Evolutionary conservation across 108 stramenopile species (phyloP), one percentile per base, ranked within the genome.

Genomic region (Schizochytrium sp.): DNA sequence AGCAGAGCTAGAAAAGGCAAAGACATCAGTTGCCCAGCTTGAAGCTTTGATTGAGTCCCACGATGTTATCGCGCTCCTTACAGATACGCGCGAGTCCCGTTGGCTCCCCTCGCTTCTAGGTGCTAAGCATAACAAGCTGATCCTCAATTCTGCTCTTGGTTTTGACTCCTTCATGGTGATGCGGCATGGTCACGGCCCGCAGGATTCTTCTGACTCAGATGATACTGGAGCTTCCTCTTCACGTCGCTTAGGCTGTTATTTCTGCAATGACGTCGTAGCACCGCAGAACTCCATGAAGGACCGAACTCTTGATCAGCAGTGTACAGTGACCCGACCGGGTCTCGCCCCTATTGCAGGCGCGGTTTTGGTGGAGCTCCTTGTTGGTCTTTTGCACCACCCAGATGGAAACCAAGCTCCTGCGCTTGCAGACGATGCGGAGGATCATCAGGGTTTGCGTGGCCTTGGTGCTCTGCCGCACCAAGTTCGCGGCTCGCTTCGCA

Each of bases 31-130:
- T 4, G 91, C 91, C n/a, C 59, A 49, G 60, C 92, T 98, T 17
- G 94, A 96, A 83, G 59, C 72, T 44, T 88, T 98, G 49, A 91
- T 99, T 17, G 87, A 94, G 61, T 94, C 94, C 3, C 90, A 93
- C 60, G 99, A 99, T 93, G 98, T 97, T 28, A 96, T 97, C 2
- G 97, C 96, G 91, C 64, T 98, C 19, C 90, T 99, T 56, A 99
- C 98, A 44, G 99, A 99, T 90, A 98, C 97, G 47, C 91, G 99
- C 83, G 99, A 99, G 92, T 96, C 96, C 45, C 92, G 99, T 44
- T 99, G 99, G 99, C 91, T 99, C 61, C 99, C 99, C 19, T 98
- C 98, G 28, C 96, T 99, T 69, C 94, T 99, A 92, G 96, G 97
- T 8, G 92, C 95, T 46, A 95, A 95, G 59, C 94, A 96, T 56